Base-by-base conservation (phyloP, 2,329 filamentous ascomycete species). In the Fusarium proliferatum region DNA sequence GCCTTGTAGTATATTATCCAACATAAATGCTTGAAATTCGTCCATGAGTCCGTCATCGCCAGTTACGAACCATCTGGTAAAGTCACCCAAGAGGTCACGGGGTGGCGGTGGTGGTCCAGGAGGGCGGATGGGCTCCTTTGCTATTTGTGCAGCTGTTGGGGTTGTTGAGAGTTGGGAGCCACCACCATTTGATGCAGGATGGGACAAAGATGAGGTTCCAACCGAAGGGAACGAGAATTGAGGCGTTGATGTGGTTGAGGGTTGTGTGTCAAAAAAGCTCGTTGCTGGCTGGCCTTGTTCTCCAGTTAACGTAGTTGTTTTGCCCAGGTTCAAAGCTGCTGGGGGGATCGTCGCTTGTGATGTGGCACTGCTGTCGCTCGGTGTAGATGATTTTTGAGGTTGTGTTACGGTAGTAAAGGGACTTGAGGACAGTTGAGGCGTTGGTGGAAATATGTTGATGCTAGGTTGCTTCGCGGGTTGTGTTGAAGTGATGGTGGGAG, bases 1-100 rank as follows among this genome's bases (percentile, higher is more conserved):
- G 9, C 81, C 76, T 38, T 78, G 78, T 13, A 89, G 78, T 6
- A 89, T 74, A 23, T 86, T 80, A 48, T 85, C 84, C 5, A 89
- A 74, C 23, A 85, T 82, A 42, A 83, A 83, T 17, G 84, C 79
- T 61, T 86, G 79, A 46, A 90, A 87, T 17, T 88, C 84, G 11
- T 87, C 82, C 76, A 90, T 76, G 12, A 90, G 76, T 1, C 89
- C 89, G 21, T 81, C 79, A 63, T 91, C 89, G 38, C 86, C 89
- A 17, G 81, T 79, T 7, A 89, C 86, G 61, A 86, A 87, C 89
- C 89, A 91, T 33, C 82, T 84, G 1, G 87, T 84, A 36, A 90
- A 86, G 53, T 86, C 83, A 11, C 80, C 85, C 73, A 90, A 82
- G 5, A 82, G 75, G 64, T 89, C 86, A 30, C 80, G 77, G 28